phyloP scores from a whole-genome alignment of 2,329 filamentous ascomycete species.

The Zymoseptoria brevis region DNA sequence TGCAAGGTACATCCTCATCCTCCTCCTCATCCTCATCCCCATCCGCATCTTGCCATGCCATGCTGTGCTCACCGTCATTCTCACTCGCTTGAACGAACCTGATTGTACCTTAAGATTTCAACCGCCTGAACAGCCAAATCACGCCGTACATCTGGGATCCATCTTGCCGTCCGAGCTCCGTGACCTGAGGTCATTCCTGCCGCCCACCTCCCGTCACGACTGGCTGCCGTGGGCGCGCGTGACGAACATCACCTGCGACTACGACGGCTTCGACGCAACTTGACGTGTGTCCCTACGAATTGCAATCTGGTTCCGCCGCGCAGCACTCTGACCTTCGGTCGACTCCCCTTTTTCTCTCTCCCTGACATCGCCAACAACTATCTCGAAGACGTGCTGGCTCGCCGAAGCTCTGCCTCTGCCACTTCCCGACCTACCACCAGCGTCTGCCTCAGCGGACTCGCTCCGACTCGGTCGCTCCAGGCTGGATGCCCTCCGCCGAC shows the following conservation, averaged over 20 bases:
- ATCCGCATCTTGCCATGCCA: too few species aligned
- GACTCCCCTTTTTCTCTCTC: neutral
- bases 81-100: neutral
- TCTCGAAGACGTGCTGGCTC: neutral
- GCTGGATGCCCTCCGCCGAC: constrained; percentile 19
- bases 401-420: neutral
- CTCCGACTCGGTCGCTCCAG: constrained; percentile 1
- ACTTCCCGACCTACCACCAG: neutral
- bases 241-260: neutral
- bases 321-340: neutral
- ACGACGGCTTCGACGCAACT: neutral
- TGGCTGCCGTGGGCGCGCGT: neutral
- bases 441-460: neutral
- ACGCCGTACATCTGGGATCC: neutral
- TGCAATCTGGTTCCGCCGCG: neutral
- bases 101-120: neutral
- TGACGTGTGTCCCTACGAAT: neutral
- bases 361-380: neutral
- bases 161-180: neutral
- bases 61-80: neutral
- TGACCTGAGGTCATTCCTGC: neutral
- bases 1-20: too few species aligned
- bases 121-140: neutral
- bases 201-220: neutral
- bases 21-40: too few species aligned